These are phyloP conservation scores for Vicia faba DNA, from an alignment of 306 rosid genomes.

Conservation along the genomic window DNA sequence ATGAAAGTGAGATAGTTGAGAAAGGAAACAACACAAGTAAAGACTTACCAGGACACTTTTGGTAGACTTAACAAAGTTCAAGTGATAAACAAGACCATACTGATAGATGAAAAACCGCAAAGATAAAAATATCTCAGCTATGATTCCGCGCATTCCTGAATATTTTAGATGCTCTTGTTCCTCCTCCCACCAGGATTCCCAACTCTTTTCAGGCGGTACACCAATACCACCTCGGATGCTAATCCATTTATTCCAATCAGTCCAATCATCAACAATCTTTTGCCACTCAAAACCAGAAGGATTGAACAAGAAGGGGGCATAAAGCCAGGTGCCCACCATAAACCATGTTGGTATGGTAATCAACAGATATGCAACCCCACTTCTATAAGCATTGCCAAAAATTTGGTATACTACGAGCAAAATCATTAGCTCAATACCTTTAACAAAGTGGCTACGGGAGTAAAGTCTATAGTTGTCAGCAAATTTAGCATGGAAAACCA, in stretches of 20 bases:
- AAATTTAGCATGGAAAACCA: slow-evolving; percentile 97
- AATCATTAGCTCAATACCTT: slow-evolving; percentile 93
- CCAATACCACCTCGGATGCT: slow-evolving; percentile 94
- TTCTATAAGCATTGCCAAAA: slow-evolving; percentile 73
- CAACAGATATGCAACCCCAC: slow-evolving; percentile 81
- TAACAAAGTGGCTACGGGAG: slow-evolving; percentile 97
- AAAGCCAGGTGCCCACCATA: slow-evolving; percentile 98
- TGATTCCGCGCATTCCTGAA: slow-evolving; percentile 84
- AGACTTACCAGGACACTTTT: slow-evolving; percentile 70
- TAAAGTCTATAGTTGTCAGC: slow-evolving; percentile 96
- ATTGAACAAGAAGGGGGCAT: slow-evolving; percentile 95
- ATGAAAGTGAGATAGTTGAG: neutral
- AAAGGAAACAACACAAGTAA: slow-evolving; percentile 7
- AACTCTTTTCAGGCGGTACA: slow-evolving; percentile 89
- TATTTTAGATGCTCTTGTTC: slow-evolving; percentile 92
- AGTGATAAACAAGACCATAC: slow-evolving; percentile 93
- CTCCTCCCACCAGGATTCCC: slow-evolving; percentile 99
- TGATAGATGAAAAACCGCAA: slow-evolving; percentile 94
- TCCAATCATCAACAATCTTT: slow-evolving; percentile 98
- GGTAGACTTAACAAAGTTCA: slow-evolving; percentile 55
- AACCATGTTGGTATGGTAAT: slow-evolving; percentile 95
- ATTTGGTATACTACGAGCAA: slow-evolving; percentile 88
- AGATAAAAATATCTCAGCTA: slow-evolving; percentile 76
- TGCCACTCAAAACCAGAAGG: slow-evolving; percentile 99
- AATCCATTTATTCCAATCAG: slow-evolving; percentile 99